These are phyloP conservation scores for Pichia sp. DNA, from an alignment of 1,139 yeast genomes.

Conservation along the genomic window DNA sequence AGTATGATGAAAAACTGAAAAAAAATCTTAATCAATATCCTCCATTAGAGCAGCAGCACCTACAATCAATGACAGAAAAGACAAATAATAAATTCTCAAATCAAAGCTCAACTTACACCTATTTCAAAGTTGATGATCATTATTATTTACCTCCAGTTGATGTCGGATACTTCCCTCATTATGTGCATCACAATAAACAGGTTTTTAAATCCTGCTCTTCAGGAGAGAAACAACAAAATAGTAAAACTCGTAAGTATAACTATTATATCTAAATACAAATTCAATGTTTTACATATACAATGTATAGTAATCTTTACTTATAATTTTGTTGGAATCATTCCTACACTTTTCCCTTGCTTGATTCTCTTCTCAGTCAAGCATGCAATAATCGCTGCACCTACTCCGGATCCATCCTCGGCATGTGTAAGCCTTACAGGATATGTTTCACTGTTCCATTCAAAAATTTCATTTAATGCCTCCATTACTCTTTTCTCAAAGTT, in stretches of 20 bases:
- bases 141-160: slow-evolving; percentile 45
- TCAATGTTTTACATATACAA: too few relatives aligned
- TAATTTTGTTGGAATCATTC: slow-evolving; percentile 26
- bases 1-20: too few relatives aligned
- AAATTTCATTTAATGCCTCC: slow-evolving; percentile 79
- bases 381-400: slow-evolving; percentile 96
- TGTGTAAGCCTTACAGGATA: slow-evolving; percentile 79
- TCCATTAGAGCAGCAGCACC: slow-evolving; percentile 19
- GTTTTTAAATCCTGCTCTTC: slow-evolving; percentile 20
- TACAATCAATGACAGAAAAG: slow-evolving; percentile 10
- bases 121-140: slow-evolving; percentile 42
- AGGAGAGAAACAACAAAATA: not conserved
- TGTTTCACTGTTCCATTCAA: slow-evolving; percentile 61
- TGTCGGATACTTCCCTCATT: slow-evolving; percentile 45
- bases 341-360: slow-evolving; percentile 65
- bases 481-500: slow-evolving; percentile 87
- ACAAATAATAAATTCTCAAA: slow-evolving; percentile 15
- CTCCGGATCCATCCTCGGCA: slow-evolving; percentile 98
- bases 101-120: slow-evolving; percentile 31
- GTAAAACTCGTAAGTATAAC: not conserved
- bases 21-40: slow-evolving; percentile 16
- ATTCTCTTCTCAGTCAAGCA: slow-evolving; percentile 83
- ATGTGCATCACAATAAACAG: slow-evolving; percentile 37
- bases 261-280: not conserved
- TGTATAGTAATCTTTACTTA: not conserved